These are phyloP conservation scores for Dictyostelium purpureum DNA, from an alignment of 78 protist species.

Conservation along the genomic window DNA sequence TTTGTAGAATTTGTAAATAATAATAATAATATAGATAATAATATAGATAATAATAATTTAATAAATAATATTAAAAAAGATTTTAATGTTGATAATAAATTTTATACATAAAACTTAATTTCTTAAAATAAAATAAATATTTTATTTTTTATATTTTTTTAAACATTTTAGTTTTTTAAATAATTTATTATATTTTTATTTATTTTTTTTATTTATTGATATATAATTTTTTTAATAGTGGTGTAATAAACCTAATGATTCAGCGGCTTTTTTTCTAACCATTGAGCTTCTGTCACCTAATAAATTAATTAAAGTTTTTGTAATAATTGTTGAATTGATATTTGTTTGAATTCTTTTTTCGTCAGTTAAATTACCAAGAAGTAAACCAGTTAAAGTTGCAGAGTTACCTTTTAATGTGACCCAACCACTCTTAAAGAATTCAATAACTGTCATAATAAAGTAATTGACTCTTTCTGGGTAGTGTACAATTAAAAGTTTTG, in stretches of 20 bases:
- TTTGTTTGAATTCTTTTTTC: conserved; percentile 54
- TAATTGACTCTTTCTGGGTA: conserved; percentile 72
- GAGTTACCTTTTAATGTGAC: conserved; percentile 35
- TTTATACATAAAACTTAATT: not conserved
- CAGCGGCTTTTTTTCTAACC: conserved; percentile 78
- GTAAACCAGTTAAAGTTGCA: conserved; percentile 69
- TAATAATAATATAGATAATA: not conserved
- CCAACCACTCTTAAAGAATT: conserved; percentile 64
- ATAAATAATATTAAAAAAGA: not conserved
- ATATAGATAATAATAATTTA: not conserved
- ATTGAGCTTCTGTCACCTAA: conserved; percentile 49
- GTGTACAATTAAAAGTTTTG: conserved; percentile 50
- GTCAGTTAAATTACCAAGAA: conserved; percentile 72
- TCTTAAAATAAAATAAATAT: not conserved
- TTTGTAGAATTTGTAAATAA: not conserved
- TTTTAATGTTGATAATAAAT: not conserved
- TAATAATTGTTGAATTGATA: conserved; percentile 39
- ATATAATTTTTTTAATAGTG: conserved; percentile 35
- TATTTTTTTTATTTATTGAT: not conserved
- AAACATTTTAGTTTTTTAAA: no score
- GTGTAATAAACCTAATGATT: conserved; percentile 66
- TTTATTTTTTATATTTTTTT: no score
- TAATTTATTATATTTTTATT: not conserved
- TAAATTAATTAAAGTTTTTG: conserved; percentile 34
- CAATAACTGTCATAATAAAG: conserved; percentile 66